These are phyloP conservation scores for Salix suchowensis DNA, from an alignment of 345 rosid genomes.

Conservation along the genomic window DNA sequence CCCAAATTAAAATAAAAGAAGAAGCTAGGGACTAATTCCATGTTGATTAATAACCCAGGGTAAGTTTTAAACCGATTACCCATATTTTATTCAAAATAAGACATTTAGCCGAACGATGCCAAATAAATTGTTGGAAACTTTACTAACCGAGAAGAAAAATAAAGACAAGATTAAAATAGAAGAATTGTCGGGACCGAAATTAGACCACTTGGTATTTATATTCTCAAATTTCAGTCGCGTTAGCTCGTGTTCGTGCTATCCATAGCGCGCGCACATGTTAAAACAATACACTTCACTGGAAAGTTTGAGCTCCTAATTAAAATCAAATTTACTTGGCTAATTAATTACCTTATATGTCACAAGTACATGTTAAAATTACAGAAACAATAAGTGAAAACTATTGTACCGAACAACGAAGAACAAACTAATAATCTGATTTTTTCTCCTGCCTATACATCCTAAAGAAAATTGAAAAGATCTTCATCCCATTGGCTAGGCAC, in stretches of 20 bases:
- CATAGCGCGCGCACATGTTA: neutral
- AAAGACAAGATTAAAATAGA: neutral
- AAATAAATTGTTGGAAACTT: neutral
- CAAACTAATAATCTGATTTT: neutral
- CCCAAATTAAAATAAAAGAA: too few species aligned
- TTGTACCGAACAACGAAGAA: neutral
- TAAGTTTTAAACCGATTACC: too few species aligned
- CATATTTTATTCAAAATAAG: neutral
- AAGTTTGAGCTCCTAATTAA: neutral
- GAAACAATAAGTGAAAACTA: neutral
- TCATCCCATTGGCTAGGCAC: neutral
- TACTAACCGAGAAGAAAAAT: neutral
- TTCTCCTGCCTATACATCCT: neutral
- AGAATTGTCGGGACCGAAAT: neutral
- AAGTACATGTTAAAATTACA: neutral
- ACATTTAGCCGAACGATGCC: neutral
- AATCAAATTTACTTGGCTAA: neutral
- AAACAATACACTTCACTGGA: neutral
- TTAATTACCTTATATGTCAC: neutral
- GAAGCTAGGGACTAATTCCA: too few species aligned
- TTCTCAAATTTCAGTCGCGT: too few species aligned
- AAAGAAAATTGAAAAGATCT: neutral
- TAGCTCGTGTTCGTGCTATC: neutral
- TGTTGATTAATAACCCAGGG: too few species aligned
- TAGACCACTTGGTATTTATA: neutral